A percentile compares a stretch with the other conserved stretches of the same genome.
Conservation (phyloP, 2,329 filamentous ascomycete species). For the Xylaria sp. region DNA sequence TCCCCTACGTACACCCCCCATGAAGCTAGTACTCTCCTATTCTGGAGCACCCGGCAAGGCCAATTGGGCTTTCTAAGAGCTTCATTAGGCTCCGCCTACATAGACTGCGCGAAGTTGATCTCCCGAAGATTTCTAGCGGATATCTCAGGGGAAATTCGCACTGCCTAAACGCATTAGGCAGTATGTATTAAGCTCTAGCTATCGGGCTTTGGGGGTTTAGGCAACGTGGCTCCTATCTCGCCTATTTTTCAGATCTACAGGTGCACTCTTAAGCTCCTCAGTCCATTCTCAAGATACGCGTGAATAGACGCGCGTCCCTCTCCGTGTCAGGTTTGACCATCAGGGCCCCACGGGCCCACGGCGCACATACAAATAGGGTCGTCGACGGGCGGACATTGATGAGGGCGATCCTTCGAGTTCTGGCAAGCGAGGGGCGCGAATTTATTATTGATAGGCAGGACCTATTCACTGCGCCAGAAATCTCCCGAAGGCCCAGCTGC, state of each 20-base stretch:
- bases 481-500: conserved; percentile 5
- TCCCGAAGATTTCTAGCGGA: conserved; percentile 28
- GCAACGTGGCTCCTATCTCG: conserved; percentile 19
- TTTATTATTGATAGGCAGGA: conserved; percentile 27
- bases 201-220: conserved; percentile 18
- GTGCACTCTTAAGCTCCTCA: background rate
- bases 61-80: conserved; percentile 32
- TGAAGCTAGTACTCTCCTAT: conserved; percentile 28
- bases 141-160: conserved; percentile 20
- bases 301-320: background rate
- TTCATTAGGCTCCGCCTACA: background rate
- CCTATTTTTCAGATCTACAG: conserved; percentile 3
- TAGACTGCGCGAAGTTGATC: conserved; percentile 30
- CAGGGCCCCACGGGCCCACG: conserved; percentile 28
- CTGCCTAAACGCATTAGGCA: conserved; percentile 21
- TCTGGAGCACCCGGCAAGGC: conserved; percentile 24
- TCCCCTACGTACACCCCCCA: conserved; percentile 22
- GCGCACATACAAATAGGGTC: conserved; percentile 39
- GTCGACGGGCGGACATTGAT: background rate
- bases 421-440: conserved; percentile 34
- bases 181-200: conserved; percentile 37
- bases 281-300: background rate
- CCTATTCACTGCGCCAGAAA: conserved; percentile 36
- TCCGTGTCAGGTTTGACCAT: too few relatives aligned
- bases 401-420: conserved; percentile 5